Conservation (phyloP, 2,329 filamentous ascomycete species). For the Colletotrichum tabaci region DNA sequence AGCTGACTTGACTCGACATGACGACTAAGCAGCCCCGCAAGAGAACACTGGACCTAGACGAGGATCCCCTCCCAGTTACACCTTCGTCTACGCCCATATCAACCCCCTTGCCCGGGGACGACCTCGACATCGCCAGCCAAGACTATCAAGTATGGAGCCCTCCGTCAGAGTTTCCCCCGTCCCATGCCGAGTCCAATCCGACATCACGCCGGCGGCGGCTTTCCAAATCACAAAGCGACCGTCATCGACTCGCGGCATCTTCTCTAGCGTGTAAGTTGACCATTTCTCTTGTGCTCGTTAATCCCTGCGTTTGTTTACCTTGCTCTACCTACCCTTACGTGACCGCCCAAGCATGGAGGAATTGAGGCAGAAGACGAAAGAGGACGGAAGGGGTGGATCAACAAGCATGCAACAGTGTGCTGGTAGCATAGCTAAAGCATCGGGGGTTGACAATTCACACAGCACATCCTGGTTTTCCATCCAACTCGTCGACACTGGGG, state of each 20-base stretch:
- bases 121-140: neutral
- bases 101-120: constrained; percentile 1
- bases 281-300: neutral
- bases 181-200: neutral
- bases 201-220: constrained; percentile 25
- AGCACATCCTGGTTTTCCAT: neutral
- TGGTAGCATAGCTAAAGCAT: neutral
- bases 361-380: neutral
- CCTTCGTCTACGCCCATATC: constrained; percentile 11
- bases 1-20: constrained; percentile 4
- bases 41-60: constrained; percentile 15
- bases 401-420: neutral
- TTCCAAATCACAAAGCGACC: constrained; percentile 1
- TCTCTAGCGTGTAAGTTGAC: constrained; percentile 15
- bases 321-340: neutral
- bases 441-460: neutral
- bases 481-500: neutral
- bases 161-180: neutral
- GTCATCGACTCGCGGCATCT: constrained; percentile 5
- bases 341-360: neutral
- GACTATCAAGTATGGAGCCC: constrained; percentile 3
- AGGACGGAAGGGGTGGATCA: neutral
- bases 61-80: constrained; percentile 17
- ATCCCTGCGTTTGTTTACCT: neutral
- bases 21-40: constrained; percentile 14